Base-by-base conservation (phyloP, 2,329 filamentous ascomycete species). In the Esteya vermicola region DNA sequence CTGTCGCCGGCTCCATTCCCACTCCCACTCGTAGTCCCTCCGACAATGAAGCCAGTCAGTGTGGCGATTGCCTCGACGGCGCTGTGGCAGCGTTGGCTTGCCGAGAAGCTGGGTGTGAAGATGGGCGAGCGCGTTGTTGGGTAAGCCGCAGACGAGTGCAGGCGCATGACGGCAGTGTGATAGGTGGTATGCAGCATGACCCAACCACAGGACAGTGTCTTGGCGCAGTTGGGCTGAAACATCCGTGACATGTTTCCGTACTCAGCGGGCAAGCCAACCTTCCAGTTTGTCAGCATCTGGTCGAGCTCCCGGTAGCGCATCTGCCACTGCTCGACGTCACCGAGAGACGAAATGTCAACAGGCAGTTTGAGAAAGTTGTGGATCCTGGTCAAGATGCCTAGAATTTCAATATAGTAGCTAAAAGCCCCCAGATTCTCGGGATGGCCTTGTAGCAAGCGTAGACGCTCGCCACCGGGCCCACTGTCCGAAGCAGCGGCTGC, bases 101-200 rank as follows among this genome's bases (percentile, higher is more conserved):
- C 88, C 50, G 78, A 83, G 57, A 85, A 93, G 0, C 84, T 93
- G 0, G 86, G 84, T 0, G 83, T 88, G 61, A 94, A 95, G 39
- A 93, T 88, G 12, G 81, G 79, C 2, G 85, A 93, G 25, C 84
- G 72, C 4, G 84, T 91, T 5, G 85, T 93, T 4, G 88, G 88
- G 57, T 94, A 95, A 2, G 86, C 88, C 6, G 88, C 85, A 2
- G 85, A 93, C 0, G 86, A 94, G 61, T 94, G 86, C 20, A 94
- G 69, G 27, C 88, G 78, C 50, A 95, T 93, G 9, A 93, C 78
- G 34, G 86, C 82, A 1, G 85, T 93, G 57, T 93, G 84, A 52
- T 88, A 93, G 1, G 85, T 86, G 5, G 84, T 81, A 54, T 94
- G 88, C 23, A 94, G 67, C 80, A 93, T 93, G 38, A 94, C 77